Evolutionary conservation across 495 filamentous ascomycete species (phyloP).

Genomic region (Xylaria bambusicola): DNA sequence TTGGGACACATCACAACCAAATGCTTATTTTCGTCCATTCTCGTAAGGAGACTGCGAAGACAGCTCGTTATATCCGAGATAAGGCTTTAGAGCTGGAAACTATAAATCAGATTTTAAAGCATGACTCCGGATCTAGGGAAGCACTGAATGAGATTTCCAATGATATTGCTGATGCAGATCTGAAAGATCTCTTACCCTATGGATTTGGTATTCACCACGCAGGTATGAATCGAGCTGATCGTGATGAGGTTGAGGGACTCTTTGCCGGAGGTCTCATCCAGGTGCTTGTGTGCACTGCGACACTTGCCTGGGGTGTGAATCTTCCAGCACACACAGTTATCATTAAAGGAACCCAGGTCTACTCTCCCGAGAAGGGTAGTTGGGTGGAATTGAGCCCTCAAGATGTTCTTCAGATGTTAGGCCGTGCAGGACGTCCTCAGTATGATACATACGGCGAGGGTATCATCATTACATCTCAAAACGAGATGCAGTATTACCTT

Average conservation of each 20-base stretch:
- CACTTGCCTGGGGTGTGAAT: constrained; percentile 95
- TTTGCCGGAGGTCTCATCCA: constrained; percentile 90
- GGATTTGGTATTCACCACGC: constrained; percentile 98
- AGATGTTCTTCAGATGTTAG: constrained; percentile 98
- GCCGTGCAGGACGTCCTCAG: constrained; percentile 92
- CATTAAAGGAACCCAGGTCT: constrained; percentile 96
- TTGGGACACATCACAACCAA: constrained; percentile 85
- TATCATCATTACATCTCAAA: constrained; percentile 96
- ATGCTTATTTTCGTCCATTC: constrained; percentile 99
- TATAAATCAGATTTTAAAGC: constrained; percentile 91
- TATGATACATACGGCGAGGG: constrained; percentile 98
- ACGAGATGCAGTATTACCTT: constrained; percentile 94
- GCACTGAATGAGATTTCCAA: constrained; percentile 84
- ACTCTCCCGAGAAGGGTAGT: constrained; percentile 97
- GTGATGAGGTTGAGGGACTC: constrained; percentile 91
- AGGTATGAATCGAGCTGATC: constrained; percentile 89
- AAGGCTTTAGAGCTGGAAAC: constrained; percentile 95
- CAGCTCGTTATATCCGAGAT: constrained; percentile 91
- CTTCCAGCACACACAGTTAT: constrained; percentile 93
- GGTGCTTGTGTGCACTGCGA: constrained; percentile 95
- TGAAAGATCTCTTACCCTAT: constrained; percentile 94
- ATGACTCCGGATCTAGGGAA: constrained; percentile 89
- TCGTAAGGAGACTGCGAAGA: constrained; percentile 96
- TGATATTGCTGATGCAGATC: constrained; percentile 76
- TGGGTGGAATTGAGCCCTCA: constrained; percentile 98